phyloP scores from a whole-genome alignment of 768 basidiomycete species.

The Leccinellum albellum region DNA sequence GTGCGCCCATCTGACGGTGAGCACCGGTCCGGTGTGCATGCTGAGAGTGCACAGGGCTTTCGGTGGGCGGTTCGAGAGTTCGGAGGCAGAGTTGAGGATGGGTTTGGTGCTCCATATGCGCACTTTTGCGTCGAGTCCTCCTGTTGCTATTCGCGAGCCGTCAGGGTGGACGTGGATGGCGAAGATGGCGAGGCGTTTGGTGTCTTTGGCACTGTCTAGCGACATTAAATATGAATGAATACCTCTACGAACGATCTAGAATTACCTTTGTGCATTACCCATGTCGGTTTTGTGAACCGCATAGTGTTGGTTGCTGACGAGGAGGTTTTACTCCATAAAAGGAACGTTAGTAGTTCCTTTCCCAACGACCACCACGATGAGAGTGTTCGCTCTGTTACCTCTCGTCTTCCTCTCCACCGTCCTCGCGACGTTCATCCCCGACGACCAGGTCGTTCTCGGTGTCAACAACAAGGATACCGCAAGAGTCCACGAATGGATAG shows the following conservation, averaged over 20 bases:
- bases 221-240: background rate
- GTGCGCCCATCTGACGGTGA: constrained; percentile 90
- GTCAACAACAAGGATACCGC: constrained; percentile 37
- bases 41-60: constrained; percentile 88
- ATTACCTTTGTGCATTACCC: constrained; percentile 76
- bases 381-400: constrained; percentile 31
- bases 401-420: constrained; percentile 36
- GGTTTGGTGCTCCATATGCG: constrained; percentile 97
- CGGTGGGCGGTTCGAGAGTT: constrained; percentile 66
- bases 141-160: constrained; percentile 94
- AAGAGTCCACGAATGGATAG: constrained; percentile 57
- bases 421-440: constrained; percentile 37
- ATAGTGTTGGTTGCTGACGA: constrained; percentile 34
- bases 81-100: constrained; percentile 72
- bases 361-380: constrained; percentile 33
- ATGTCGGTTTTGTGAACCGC: constrained; percentile 86
- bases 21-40: constrained; percentile 91
- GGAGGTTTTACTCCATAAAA: background rate
- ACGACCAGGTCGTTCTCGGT: constrained; percentile 43
- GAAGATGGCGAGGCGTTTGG: constrained; percentile 81
- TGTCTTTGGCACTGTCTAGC: constrained; percentile 44
- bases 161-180: constrained; percentile 94
- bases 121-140: constrained; percentile 92
- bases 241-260: background rate
- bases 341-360: background rate